Conservation (phyloP, 1,139 yeast genomes). For the Suhomyces choctaworum region DNA sequence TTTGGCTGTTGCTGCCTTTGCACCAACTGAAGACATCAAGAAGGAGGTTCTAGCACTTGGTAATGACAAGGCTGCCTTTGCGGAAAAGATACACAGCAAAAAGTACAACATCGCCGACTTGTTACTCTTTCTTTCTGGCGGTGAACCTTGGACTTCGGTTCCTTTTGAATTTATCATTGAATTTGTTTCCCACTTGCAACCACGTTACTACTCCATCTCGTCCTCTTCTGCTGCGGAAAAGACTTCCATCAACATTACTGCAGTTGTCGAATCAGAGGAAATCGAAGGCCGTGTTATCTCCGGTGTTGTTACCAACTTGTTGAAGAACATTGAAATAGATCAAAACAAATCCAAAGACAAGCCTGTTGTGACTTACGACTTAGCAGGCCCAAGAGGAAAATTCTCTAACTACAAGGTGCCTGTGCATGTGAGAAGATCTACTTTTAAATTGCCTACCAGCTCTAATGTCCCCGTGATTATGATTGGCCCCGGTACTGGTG, state of each 20-base stretch:
- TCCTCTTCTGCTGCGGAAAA: conserved; percentile 84
- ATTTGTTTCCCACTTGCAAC: conserved; percentile 77
- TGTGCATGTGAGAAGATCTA: conserved; percentile 90
- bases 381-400: conserved; percentile 77
- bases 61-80: conserved; percentile 67
- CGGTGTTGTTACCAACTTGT: conserved; percentile 91
- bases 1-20: conserved; percentile 75
- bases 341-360: conserved; percentile 51
- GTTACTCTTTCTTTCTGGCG: conserved; percentile 59
- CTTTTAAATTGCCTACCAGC: conserved; percentile 90
- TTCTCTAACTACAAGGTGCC: conserved; percentile 67
- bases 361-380: conserved; percentile 62
- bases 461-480: conserved; percentile 81
- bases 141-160: conserved; percentile 65
- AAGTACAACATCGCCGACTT: conserved; percentile 78
- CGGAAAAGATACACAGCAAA: conserved; percentile 57
- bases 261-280: conserved; percentile 80
- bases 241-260: conserved; percentile 76
- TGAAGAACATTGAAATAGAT: conserved; percentile 68
- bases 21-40: conserved; percentile 68
- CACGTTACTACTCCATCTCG: conserved; percentile 95
- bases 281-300: conserved; percentile 50
- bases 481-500: conserved; percentile 99
- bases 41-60: conserved; percentile 55
- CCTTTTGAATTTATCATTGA: conserved; percentile 88